Evolutionary conservation across 306 rosid genomes (phyloP), one percentile per base, ranked within the genome.

Genomic region (Castanea mollissima): DNA sequence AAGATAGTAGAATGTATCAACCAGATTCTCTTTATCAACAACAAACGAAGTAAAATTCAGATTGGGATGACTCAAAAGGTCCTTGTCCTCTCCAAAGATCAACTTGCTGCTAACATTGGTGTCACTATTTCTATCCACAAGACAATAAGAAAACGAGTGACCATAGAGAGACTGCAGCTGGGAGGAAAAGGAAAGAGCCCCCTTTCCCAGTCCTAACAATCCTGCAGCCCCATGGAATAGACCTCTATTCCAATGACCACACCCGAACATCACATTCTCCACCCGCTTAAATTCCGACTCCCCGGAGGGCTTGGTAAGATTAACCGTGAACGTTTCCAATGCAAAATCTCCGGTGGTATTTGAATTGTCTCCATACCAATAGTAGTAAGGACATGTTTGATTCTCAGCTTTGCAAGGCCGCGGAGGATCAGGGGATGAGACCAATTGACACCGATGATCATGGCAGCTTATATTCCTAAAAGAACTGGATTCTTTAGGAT

Each of bases 201-300:
- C 99, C 81, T 91, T 91, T 7, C 99, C 99, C 14, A 95, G 85
- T 49, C 99, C 99, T 35, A 95, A 73, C 79, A 95, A 80, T 34
- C 99, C 99, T 27, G 99, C 91, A 79, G 99, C 99, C 14, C 99
- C 99, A 78, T 89, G 97, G 73, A 95, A 95, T 4, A 95, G 83
- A 18, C 99, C 99, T 87, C 99, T 85, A 83, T 95, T 95, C 99
- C 99, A 95, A 85, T 95, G 99, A 5, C 99, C 99, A 74, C 99
- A 95, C 13, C 99, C 98, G 67, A 95, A 95, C 99, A 95, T 93
- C 67, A 95, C 89, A 85, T 90, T 85, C 79, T 91, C 94, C 35
- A 90, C 99, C 20, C 25, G 89, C 46, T 72, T 86, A 4, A 83
- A 64, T 46, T 88, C 92, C 1, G 96, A 78, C 20, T 85, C 80